Conservation (phyloP, 352 stramenopile species). For the Globisporangium megalacanthum region DNA sequence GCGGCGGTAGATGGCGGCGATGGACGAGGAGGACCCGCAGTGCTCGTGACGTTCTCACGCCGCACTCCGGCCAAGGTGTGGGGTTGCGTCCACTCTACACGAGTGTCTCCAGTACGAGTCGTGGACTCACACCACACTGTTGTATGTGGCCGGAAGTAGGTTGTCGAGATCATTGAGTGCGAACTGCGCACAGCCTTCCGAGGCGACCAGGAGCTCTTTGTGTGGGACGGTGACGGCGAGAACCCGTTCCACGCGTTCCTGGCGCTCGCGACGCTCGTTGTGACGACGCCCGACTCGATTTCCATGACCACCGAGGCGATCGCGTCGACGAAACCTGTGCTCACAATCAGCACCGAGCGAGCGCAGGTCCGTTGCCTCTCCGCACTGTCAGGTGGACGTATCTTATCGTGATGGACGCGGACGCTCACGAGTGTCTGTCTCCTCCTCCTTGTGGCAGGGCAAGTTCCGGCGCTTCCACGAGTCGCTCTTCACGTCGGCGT, state of each 20-base stretch:
- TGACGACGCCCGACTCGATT: constrained; percentile 74
- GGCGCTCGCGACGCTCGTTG: constrained; percentile 35
- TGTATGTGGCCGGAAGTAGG: constrained; percentile 13
- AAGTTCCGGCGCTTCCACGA: constrained; percentile 63
- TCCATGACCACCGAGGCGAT: constrained; percentile 81
- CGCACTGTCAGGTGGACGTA: not conserved
- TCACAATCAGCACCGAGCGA: constrained; percentile 37
- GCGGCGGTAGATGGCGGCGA: not conserved
- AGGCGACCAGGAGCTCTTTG: constrained; percentile 24
- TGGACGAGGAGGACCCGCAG: constrained; percentile 9
- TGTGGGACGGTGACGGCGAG: constrained; percentile 45
- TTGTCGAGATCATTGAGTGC: constrained; percentile 28
- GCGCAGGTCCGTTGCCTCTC: constrained; percentile 25
- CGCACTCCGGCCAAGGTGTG: constrained; percentile 39
- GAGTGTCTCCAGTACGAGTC: too few relatives aligned
- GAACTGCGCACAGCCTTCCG: constrained; percentile 17
- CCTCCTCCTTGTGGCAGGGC: constrained; percentile 17
- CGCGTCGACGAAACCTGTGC: constrained; percentile 42
- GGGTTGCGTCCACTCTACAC: not conserved
- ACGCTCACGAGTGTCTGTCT: not conserved
- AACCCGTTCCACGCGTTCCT: constrained; percentile 70
- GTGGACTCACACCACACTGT: not conserved
- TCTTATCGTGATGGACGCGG: not conserved
- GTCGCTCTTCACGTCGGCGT: constrained; percentile 20
- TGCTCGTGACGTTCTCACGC: constrained; percentile 69